phyloP scores from a whole-genome alignment of 2,329 filamentous ascomycete species.

The Cercospora zeae-maydis region DNA sequence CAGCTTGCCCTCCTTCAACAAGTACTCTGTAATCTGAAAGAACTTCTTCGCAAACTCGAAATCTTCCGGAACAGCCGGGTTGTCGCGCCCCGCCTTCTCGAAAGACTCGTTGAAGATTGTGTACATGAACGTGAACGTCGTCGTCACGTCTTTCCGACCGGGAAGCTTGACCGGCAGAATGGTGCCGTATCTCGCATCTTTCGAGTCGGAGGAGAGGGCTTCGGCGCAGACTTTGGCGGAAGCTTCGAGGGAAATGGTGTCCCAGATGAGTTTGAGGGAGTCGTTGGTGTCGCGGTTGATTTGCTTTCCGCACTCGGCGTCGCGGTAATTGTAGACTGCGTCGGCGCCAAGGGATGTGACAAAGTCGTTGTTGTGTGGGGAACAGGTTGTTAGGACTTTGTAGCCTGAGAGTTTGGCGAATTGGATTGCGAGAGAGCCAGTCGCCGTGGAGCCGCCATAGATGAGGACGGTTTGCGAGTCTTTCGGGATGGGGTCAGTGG shows the following conservation, averaged over 20 bases:
- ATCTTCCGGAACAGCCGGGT: constrained; percentile 35
- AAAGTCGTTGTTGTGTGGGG: constrained; percentile 49
- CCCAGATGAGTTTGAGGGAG: constrained; percentile 26
- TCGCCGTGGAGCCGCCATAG: constrained; percentile 50
- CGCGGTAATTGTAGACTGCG: constrained; percentile 50
- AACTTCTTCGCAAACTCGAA: constrained; percentile 45
- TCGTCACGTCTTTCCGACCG: constrained; percentile 20
- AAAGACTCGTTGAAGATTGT: constrained; percentile 30
- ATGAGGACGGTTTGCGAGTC: constrained; percentile 43
- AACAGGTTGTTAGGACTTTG: constrained; percentile 46
- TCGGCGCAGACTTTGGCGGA: constrained; percentile 28
- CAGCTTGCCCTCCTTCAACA: constrained; percentile 45
- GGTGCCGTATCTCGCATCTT: constrained; percentile 25
- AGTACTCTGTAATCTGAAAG: constrained; percentile 38
- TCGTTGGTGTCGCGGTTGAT: constrained; percentile 38
- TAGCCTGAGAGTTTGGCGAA: constrained; percentile 44
- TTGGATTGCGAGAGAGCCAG: constrained; percentile 50
- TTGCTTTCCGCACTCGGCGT: constrained; percentile 41
- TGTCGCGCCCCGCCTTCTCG: constrained; percentile 21
- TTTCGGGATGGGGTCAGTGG: constrained; percentile 37
- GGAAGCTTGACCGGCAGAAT: constrained; percentile 28
- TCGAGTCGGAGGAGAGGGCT: constrained; percentile 24
- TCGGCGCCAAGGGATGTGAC: constrained; percentile 46
- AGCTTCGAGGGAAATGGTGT: constrained; percentile 25
- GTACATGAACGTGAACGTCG: constrained; percentile 29